These are phyloP conservation scores for Trametes pubescens DNA, from an alignment of 1,284 basidiomycete species.

Conservation along the genomic window DNA sequence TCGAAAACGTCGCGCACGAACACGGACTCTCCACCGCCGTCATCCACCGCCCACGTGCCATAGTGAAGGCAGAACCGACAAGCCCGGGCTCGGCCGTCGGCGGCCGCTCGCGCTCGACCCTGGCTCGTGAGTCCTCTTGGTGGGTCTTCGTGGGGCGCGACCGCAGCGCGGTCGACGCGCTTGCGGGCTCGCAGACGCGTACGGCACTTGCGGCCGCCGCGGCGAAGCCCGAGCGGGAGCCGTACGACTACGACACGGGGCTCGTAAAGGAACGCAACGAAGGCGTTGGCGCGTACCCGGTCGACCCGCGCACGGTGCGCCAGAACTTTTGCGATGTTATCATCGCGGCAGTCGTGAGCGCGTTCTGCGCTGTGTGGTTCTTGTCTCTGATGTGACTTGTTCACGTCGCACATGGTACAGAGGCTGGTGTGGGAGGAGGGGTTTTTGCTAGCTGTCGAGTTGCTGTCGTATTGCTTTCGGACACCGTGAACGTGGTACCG, in stretches of 20 bases:
- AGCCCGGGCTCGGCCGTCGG: slow-evolving; percentile 12
- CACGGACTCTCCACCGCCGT: slow-evolving; percentile 37
- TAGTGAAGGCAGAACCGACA: slow-evolving; percentile 32
- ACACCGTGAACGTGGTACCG: not conserved
- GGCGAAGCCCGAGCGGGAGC: slow-evolving; percentile 3
- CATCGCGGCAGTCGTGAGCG: slow-evolving; percentile 36
- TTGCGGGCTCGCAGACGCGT: slow-evolving; percentile 26
- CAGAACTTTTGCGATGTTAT: slow-evolving; percentile 36
- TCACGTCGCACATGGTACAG: not conserved
- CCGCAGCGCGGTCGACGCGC: slow-evolving; percentile 28
- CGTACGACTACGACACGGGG: slow-evolving; percentile 28
- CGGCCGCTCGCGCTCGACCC: slow-evolving; percentile 9
- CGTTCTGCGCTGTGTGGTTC: slow-evolving; percentile 10
- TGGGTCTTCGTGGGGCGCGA: slow-evolving; percentile 36
- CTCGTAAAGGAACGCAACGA: slow-evolving; percentile 26
- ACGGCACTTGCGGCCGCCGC: not conserved
- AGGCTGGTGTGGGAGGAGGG: not conserved
- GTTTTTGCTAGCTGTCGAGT: not conserved
- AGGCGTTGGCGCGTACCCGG: slow-evolving; percentile 34
- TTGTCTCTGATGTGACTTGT: slow-evolving; percentile 20
- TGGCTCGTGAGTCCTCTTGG: slow-evolving; percentile 33
- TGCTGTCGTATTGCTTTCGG: not conserved
- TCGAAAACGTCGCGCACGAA: slow-evolving; percentile 36
- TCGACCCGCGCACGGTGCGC: slow-evolving; percentile 28
- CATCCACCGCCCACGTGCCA: slow-evolving; percentile 23